Conservation (phyloP, 768 basidiomycete species). For the Podaxis carcinomalis region DNA sequence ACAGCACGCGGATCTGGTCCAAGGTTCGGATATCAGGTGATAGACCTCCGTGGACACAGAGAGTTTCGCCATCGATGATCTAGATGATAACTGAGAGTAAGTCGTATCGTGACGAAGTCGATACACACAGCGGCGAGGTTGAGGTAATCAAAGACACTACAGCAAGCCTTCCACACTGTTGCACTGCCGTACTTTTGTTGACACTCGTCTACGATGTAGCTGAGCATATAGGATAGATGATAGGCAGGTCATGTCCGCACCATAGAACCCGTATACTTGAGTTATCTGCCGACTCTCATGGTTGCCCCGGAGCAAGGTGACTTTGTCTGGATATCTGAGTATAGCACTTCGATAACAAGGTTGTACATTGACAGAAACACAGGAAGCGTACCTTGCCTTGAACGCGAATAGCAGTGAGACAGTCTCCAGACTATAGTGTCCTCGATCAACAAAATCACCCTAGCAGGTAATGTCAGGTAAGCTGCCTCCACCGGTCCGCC, state of each 20-base stretch:
- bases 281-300: constrained; percentile 98
- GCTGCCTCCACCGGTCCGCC: constrained; percentile 17
- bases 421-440: constrained; percentile 94
- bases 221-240: not conserved
- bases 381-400: constrained; percentile 67
- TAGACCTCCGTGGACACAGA: constrained; percentile 95
- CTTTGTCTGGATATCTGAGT: constrained; percentile 83
- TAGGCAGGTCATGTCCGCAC: constrained; percentile 37
- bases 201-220: constrained; percentile 70
- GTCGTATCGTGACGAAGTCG: not conserved
- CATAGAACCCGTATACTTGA: constrained; percentile 98
- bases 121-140: constrained; percentile 84
- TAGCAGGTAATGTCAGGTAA: constrained; percentile 28
- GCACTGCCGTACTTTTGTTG: constrained; percentile 97
- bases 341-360: constrained; percentile 9
- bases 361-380: not conserved
- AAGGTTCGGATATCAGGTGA: constrained; percentile 94
- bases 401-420: constrained; percentile 84
- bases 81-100: constrained; percentile 23
- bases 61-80: constrained; percentile 90
- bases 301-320: constrained; percentile 90
- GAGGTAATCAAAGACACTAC: constrained; percentile 92
- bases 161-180: constrained; percentile 96
- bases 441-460: constrained; percentile 98
- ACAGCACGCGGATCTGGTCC: constrained; percentile 90